A percentile compares a stretch with the other conserved stretches of the same genome.
phyloP scores from a whole-genome alignment of 2,329 filamentous ascomycete species.

The Dactylonectria macrodidyma region DNA sequence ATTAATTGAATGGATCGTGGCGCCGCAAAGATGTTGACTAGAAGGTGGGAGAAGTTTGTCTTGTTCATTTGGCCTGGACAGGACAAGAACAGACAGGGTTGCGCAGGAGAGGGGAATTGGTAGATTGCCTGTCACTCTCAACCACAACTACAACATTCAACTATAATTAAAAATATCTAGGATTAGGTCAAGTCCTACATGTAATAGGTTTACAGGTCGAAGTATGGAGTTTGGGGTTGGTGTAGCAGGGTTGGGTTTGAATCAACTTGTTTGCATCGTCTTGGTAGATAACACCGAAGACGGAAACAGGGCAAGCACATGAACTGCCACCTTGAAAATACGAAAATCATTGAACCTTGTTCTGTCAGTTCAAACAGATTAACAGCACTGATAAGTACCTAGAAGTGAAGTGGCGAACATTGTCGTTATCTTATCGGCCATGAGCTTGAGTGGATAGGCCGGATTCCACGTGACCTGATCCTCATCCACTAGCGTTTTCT shows the following conservation, averaged over 20 bases:
- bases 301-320: neutral
- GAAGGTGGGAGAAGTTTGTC: constrained; percentile 6
- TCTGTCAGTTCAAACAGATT: neutral
- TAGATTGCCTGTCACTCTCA: constrained; percentile 4
- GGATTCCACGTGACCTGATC: constrained; percentile 40
- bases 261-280: neutral
- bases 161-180: constrained; percentile 2
- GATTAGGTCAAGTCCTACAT: constrained; percentile 8
- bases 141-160: constrained; percentile 4
- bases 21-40: constrained; percentile 6
- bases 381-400: too few relatives aligned
- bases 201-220: neutral
- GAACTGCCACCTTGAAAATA: neutral
- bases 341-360: neutral
- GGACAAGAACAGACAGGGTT: neutral
- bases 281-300: neutral
- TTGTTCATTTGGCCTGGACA: constrained; percentile 11
- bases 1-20: constrained; percentile 15
- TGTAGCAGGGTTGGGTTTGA: neutral
- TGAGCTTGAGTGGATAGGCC: neutral
- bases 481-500: constrained; percentile 36
- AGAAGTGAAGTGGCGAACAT: neutral
- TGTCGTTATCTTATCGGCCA: neutral
- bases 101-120: neutral
- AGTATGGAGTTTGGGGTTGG: neutral